Conservation (phyloP, 2,329 filamentous ascomycete genomes). For the Paramyrothecium roridum region DNA sequence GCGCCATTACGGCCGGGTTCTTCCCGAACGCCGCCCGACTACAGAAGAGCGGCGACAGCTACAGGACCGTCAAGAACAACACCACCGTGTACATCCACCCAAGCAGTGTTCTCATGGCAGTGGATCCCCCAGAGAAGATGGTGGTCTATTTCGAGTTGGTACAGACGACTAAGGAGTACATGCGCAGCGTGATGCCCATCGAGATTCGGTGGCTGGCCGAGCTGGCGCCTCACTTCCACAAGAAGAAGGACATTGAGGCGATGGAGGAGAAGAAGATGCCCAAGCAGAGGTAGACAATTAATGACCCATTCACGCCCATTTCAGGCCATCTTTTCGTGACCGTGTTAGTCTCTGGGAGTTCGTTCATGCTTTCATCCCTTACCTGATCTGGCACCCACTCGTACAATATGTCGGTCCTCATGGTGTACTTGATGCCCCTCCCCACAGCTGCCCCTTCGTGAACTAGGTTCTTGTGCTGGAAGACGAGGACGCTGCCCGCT, state of each 20-base stretch:
- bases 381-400: slow-evolving; percentile 18
- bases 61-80: slow-evolving; percentile 88
- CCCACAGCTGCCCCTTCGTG: slow-evolving; percentile 54
- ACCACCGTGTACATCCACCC: slow-evolving; percentile 91
- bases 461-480: slow-evolving; percentile 49
- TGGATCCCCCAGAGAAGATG: slow-evolving; percentile 74
- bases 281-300: slow-evolving; percentile 17
- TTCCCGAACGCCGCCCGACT: slow-evolving; percentile 89
- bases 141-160: slow-evolving; percentile 85
- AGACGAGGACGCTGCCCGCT: slow-evolving; percentile 56
- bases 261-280: slow-evolving; percentile 70
- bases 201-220: slow-evolving; percentile 83
- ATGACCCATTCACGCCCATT: not conserved
- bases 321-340: not conserved
- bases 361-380: too few species aligned
- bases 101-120: slow-evolving; percentile 73
- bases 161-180: slow-evolving; percentile 86
- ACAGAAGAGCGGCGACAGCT: slow-evolving; percentile 79
- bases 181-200: slow-evolving; percentile 82
- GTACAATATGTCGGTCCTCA: slow-evolving; percentile 55
- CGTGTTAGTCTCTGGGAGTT: not conserved
- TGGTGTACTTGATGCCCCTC: slow-evolving; percentile 52
- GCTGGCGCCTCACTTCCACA: slow-evolving; percentile 91
- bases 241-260: slow-evolving; percentile 82
- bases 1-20: slow-evolving; percentile 86